phyloP scores from a whole-genome alignment of 352 stramenopile species.

The Globisporangium uncinulatum region DNA sequence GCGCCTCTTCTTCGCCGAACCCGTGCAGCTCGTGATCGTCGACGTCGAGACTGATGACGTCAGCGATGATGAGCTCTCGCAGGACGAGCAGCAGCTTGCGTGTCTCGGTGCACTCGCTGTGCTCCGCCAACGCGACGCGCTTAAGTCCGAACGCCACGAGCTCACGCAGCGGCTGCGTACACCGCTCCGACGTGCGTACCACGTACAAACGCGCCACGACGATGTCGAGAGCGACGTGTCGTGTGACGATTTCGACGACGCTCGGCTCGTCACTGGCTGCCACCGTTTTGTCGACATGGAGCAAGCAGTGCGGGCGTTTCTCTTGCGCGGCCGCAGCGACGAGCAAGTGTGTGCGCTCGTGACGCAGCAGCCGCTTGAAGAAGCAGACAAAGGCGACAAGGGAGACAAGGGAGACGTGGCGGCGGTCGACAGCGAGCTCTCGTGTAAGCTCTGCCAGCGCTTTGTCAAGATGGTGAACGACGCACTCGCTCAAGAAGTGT shows the following conservation, averaged over 20 bases:
- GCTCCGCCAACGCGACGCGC: slow-evolving; percentile 37
- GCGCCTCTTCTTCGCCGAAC: slow-evolving; percentile 12
- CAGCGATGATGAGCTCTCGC: slow-evolving; percentile 18
- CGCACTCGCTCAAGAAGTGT: slow-evolving; percentile 47
- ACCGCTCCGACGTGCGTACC: slow-evolving; percentile 34
- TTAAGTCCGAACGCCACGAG: slow-evolving; percentile 22
- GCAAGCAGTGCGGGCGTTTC: slow-evolving; percentile 33
- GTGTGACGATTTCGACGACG: slow-evolving; percentile 38
- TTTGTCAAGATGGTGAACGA: slow-evolving; percentile 73
- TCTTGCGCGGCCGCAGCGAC: slow-evolving; percentile 31
- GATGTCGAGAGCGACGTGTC: slow-evolving; percentile 26
- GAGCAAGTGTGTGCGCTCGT: slow-evolving; percentile 44
- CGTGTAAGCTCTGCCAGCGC: slow-evolving; percentile 69
- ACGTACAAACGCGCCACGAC: slow-evolving; percentile 35
- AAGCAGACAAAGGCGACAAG: background rate
- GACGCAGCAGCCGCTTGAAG: background rate
- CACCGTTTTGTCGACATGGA: slow-evolving; percentile 33
- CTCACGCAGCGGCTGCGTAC: slow-evolving; percentile 28
- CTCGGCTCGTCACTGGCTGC: slow-evolving; percentile 34
- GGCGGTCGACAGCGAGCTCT: slow-evolving; percentile 32
- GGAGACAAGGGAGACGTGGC: slow-evolving; percentile 8
- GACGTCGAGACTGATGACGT: slow-evolving; percentile 8
- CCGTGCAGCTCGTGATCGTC: slow-evolving; percentile 29
- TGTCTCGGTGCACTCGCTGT: slow-evolving; percentile 40
- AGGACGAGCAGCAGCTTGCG: slow-evolving; percentile 26